A percentile compares a stretch with the other conserved stretches of the same genome.
Evolutionary conservation across 768 basidiomycete species (phyloP).

Genomic region (Fomitopsis pulvina): DNA sequence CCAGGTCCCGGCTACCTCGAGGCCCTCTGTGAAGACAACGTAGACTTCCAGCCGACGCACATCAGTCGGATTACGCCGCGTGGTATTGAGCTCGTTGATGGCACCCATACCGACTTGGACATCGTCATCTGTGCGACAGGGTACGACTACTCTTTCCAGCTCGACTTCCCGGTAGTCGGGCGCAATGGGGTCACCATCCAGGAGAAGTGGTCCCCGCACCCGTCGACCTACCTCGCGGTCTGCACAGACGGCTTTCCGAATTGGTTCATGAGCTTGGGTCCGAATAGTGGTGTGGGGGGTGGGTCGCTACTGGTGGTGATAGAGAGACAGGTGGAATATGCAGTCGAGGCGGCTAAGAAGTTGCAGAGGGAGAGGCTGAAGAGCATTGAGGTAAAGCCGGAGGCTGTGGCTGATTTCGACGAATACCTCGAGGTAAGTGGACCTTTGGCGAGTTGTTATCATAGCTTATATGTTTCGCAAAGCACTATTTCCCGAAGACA

Average conservation of each 20-base stretch:
- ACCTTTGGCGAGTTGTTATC: neutral
- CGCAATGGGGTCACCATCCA: slow-evolving; percentile 45
- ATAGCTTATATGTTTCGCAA: neutral
- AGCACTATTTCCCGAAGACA: slow-evolving; percentile 48
- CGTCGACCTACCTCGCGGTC: slow-evolving; percentile 51
- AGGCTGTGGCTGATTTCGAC: slow-evolving; percentile 59
- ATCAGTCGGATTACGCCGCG: slow-evolving; percentile 47
- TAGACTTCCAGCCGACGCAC: slow-evolving; percentile 42
- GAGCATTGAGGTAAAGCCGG: slow-evolving; percentile 51
- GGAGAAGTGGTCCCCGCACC: slow-evolving; percentile 49
- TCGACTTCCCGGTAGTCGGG: slow-evolving; percentile 47
- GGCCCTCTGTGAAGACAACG: slow-evolving; percentile 57
- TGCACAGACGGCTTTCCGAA: slow-evolving; percentile 65
- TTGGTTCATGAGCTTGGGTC: slow-evolving; percentile 52
- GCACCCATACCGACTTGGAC: slow-evolving; percentile 47
- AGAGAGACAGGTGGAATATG: slow-evolving; percentile 53
- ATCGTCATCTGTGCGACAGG: slow-evolving; percentile 61
- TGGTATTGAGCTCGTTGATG: slow-evolving; percentile 54
- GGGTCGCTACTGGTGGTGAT: slow-evolving; percentile 50
- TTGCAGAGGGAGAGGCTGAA: slow-evolving; percentile 56
- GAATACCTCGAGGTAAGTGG: slow-evolving; percentile 45
- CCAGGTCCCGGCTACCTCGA: slow-evolving; percentile 66
- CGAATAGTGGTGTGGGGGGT: slow-evolving; percentile 48
- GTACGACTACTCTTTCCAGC: slow-evolving; percentile 44
- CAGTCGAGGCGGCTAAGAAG: slow-evolving; percentile 47